A percentile compares a stretch with the other conserved stretches of the same genome.
Conservation (phyloP, 1,139 yeast genomes). For the Suhomyces guaymorum region DNA sequence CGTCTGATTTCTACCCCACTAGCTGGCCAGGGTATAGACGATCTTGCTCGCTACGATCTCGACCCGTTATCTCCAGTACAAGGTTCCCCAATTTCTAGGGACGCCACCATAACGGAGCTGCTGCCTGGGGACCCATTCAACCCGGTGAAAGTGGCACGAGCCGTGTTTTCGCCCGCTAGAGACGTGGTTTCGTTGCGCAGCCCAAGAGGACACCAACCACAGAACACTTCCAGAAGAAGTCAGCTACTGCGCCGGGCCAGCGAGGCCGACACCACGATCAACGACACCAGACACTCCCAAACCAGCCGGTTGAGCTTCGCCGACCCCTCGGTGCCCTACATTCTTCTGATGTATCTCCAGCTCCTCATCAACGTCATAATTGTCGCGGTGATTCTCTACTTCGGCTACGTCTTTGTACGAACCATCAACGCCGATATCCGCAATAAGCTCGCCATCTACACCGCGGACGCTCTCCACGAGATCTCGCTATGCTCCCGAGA, state of each 20-base stretch:
- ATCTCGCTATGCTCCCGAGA: slow-evolving; percentile 71
- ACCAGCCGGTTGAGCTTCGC: not conserved
- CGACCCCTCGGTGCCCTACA: slow-evolving; percentile 64
- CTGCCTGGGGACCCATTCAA: slow-evolving; percentile 27
- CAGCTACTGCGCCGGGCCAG: not conserved
- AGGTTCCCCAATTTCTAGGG: not conserved
- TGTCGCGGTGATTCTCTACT: slow-evolving; percentile 53
- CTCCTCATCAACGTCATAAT: slow-evolving; percentile 63
- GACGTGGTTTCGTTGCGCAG: slow-evolving; percentile 6
- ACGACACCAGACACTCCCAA: not conserved
- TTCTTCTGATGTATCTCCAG: slow-evolving; percentile 72
- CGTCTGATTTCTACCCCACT: slow-evolving; percentile 19
- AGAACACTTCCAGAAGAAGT: too few relatives aligned
- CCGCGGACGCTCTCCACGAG: slow-evolving; percentile 61
- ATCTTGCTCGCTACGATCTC: slow-evolving; percentile 5
- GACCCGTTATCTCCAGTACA: not conserved
- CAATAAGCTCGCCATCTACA: slow-evolving; percentile 63
- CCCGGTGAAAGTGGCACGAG: slow-evolving; percentile 45
- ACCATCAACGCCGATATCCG: slow-evolving; percentile 73
- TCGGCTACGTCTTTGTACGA: slow-evolving; percentile 54
- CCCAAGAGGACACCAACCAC: too few relatives aligned
- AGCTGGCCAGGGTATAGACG: slow-evolving; percentile 9
- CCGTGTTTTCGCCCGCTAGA: slow-evolving; percentile 45
- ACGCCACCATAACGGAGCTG: not conserved
- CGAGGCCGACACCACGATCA: not conserved